Percentiles rank a stretch among this genome's conserved stretches.
These are phyloP conservation scores for Sesbania bispinosa DNA, from an alignment of 306 rosid genomes.

Conservation along the genomic window DNA sequence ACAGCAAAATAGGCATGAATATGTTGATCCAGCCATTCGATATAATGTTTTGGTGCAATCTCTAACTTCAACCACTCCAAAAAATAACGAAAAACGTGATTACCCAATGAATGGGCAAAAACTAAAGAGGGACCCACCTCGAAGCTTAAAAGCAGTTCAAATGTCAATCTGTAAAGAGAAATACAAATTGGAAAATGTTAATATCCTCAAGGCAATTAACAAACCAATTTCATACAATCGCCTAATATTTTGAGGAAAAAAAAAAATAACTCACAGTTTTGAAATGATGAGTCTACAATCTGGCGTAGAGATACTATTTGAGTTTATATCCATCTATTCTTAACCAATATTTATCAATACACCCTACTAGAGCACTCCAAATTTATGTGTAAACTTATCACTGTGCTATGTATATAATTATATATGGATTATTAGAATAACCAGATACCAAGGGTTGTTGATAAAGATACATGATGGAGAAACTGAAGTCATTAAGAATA, in stretches of 20 bases:
- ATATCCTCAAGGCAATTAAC: conserved; percentile 11
- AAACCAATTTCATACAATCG: conserved; percentile 13
- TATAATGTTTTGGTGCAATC: conserved; percentile 92
- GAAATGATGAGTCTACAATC: background rate
- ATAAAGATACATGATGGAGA: conserved; percentile 5
- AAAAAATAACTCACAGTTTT: background rate
- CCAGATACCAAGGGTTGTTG: background rate
- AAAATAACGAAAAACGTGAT: conserved; percentile 87
- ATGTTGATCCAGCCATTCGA: conserved; percentile 81
- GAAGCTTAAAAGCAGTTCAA: conserved; percentile 89
- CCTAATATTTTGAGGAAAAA: background rate
- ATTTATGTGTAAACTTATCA: background rate
- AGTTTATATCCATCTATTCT: background rate
- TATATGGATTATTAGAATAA: conserved; percentile 4
- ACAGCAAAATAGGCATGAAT: conserved; percentile 97
- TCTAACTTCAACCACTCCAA: conserved; percentile 98
- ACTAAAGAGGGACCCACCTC: conserved; percentile 99
- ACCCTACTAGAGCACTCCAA: background rate
- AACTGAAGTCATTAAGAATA: conserved; percentile 2
- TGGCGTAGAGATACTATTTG: background rate
- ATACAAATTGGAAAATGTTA: conserved; percentile 19
- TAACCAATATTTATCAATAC: background rate
- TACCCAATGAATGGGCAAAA: conserved; percentile 96
- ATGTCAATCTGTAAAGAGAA: conserved; percentile 67
- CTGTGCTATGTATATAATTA: background rate